Conservation (phyloP, 495 filamentous ascomycete species). For the Saxophila tyrrhenica region DNA sequence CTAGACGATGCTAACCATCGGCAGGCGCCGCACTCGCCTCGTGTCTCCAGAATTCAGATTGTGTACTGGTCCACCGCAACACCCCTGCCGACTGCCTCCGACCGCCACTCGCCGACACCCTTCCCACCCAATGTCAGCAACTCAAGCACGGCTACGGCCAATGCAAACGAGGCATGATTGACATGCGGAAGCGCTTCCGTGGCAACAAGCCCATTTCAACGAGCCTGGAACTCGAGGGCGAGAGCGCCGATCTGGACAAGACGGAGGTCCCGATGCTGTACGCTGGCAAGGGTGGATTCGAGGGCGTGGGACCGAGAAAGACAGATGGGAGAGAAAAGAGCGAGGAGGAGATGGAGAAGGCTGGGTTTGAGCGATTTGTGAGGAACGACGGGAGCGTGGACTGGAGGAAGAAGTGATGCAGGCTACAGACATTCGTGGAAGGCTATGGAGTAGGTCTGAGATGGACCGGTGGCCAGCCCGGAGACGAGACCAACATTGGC, state of each 20-base stretch:
- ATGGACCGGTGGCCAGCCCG: no score
- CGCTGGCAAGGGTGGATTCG: constrained; percentile 62
- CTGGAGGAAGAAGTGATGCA: constrained; percentile 13
- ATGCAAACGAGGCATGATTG: constrained; percentile 91
- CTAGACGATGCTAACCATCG: not conserved
- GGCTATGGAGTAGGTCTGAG: not conserved
- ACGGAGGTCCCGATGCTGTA: constrained; percentile 56
- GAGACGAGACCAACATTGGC: no score
- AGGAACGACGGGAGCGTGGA: constrained; percentile 18
- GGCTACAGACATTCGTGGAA: not conserved
- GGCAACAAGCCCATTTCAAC: constrained; percentile 81
- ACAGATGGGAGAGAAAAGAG: constrained; percentile 26
- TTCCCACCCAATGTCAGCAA: constrained; percentile 84
- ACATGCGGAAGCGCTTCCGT: constrained; percentile 97
- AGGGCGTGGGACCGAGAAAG: constrained; percentile 35
- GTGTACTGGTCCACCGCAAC: constrained; percentile 83
- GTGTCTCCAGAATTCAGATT: constrained; percentile 92
- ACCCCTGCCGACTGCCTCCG: constrained; percentile 78
- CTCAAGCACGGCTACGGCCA: constrained; percentile 83
- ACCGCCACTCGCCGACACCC: constrained; percentile 58
- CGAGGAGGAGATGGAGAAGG: constrained; percentile 9
- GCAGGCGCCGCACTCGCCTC: constrained; percentile 78
- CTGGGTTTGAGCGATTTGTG: constrained; percentile 11
- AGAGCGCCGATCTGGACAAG: constrained; percentile 28
- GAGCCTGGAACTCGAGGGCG: constrained; percentile 48